These are phyloP conservation scores for Hirschfeldia incana DNA, from an alignment of 345 rosid species.

Conservation along the genomic window DNA sequence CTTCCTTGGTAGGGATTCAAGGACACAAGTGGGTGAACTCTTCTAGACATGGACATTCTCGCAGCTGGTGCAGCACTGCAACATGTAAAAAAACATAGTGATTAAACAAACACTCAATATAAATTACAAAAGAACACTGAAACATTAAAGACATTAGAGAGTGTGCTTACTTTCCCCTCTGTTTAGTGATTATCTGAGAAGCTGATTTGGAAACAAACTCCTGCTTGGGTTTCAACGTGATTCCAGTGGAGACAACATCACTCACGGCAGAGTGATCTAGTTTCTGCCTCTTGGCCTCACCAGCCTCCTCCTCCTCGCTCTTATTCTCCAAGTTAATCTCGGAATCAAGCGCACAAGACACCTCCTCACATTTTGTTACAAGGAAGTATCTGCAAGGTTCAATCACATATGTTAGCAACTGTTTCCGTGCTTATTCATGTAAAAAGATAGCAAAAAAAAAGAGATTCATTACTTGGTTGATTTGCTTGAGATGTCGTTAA, in stretches of 20 bases:
- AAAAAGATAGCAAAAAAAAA: too few relatives aligned
- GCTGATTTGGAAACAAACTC: slow-evolving; percentile 70
- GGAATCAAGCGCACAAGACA: slow-evolving; percentile 64
- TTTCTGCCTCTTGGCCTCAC: slow-evolving; percentile 47
- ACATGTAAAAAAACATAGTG: background rate
- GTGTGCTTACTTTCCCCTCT: slow-evolving; percentile 60
- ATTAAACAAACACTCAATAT: slow-evolving; percentile 1
- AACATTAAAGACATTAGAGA: background rate
- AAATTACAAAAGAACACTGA: background rate
- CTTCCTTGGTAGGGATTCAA: slow-evolving; percentile 95
- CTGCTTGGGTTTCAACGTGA: slow-evolving; percentile 70
- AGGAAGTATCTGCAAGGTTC: slow-evolving; percentile 59
- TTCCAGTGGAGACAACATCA: slow-evolving; percentile 42
- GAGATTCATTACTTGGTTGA: slow-evolving; percentile 56
- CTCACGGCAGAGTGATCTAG: slow-evolving; percentile 38
- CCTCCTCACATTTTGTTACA: slow-evolving; percentile 71
- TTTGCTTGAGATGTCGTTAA: slow-evolving; percentile 85
- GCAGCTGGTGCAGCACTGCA: slow-evolving; percentile 81
- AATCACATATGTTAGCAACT: background rate
- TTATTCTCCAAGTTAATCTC: slow-evolving; percentile 49
- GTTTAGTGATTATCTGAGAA: slow-evolving; percentile 76
- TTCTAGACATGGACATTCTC: slow-evolving; percentile 82
- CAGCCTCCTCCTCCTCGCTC: slow-evolving; percentile 42
- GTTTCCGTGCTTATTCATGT: background rate
- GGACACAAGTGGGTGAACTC: slow-evolving; percentile 91